phyloP scores from a whole-genome alignment of 768 basidiomycete species.

The Lentinula lateritia region DNA sequence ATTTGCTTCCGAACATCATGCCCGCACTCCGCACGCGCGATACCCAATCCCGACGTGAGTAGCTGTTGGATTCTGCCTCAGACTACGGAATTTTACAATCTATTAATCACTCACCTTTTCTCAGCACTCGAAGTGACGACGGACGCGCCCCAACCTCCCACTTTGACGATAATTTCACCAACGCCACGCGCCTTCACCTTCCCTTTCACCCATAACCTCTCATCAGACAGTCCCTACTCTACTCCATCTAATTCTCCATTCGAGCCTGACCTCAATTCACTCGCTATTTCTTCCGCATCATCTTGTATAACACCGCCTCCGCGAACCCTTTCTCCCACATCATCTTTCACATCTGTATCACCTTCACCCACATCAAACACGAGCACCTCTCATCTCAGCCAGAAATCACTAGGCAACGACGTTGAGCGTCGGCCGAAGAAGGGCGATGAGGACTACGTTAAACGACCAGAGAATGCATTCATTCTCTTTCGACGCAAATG shows the following conservation, averaged over 20 bases:
- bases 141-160: constrained; percentile 50
- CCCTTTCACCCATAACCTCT: constrained; percentile 53
- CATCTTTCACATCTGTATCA: constrained; percentile 32
- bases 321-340: constrained; percentile 38
- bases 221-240: constrained; percentile 59
- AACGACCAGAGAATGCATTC: constrained; percentile 81
- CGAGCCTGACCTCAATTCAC: constrained; percentile 61
- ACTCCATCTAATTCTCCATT: constrained; percentile 69
- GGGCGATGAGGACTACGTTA: constrained; percentile 81
- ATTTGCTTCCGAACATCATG: constrained; percentile 44
- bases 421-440: constrained; percentile 57
- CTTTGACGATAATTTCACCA: constrained; percentile 58
- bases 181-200: constrained; percentile 71
- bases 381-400: constrained; percentile 33
- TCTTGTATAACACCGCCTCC: constrained; percentile 32
- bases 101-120: constrained; percentile 14
- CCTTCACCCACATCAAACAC: constrained; percentile 23
- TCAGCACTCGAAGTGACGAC: constrained; percentile 74
- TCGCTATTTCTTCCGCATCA: constrained; percentile 37
- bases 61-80: constrained; percentile 3
- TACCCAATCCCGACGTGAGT: constrained; percentile 50
- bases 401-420: constrained; percentile 44
- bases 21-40: constrained; percentile 78
- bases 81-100: background rate
- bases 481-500: constrained; percentile 79